These are phyloP conservation scores for Cryphonectria nitschkei DNA, from an alignment of 2,329 filamentous ascomycete genomes.

Conservation along the genomic window DNA sequence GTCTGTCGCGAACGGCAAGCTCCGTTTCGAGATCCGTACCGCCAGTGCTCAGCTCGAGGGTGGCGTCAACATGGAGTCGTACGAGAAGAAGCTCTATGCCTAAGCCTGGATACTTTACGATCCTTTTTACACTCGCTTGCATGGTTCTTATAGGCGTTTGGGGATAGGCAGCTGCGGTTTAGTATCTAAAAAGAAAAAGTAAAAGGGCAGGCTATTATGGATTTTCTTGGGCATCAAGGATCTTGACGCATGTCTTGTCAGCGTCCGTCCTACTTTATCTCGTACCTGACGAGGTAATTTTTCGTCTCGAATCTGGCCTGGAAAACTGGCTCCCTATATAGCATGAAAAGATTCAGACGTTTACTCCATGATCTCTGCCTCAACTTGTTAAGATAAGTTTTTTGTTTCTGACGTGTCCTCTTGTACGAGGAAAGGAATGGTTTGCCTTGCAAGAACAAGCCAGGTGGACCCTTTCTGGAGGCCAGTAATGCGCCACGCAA, in stretches of 20 bases:
- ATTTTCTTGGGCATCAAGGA: conserved; percentile 1
- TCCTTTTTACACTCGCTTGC: conserved; percentile 12
- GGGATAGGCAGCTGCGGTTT: conserved; percentile 18
- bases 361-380: not conserved
- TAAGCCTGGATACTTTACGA: conserved; percentile 46
- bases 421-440: no score
- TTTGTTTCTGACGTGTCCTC: no score
- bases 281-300: conserved; percentile 12
- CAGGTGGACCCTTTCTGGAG: no score
- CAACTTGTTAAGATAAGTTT: no score
- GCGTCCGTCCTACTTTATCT: conserved; percentile 1
- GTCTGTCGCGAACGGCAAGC: conserved; percentile 71
- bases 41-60: conserved; percentile 95
- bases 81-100: conserved; percentile 99
- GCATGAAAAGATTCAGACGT: not conserved
- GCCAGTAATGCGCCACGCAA: no score
- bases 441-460: no score
- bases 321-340: not conserved
- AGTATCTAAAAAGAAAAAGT: conserved; percentile 18
- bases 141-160: conserved; percentile 25
- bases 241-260: not conserved
- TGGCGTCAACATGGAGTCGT: conserved; percentile 97
- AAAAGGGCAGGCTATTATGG: conserved; percentile 16
- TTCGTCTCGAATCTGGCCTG: not conserved
- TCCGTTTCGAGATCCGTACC: conserved; percentile 93